Percentiles rank a stretch among this genome's conserved stretches.
These are phyloP conservation scores for Verticillium klebahnii DNA, from an alignment of 2,329 filamentous ascomycete genomes.

Conservation along the genomic window DNA sequence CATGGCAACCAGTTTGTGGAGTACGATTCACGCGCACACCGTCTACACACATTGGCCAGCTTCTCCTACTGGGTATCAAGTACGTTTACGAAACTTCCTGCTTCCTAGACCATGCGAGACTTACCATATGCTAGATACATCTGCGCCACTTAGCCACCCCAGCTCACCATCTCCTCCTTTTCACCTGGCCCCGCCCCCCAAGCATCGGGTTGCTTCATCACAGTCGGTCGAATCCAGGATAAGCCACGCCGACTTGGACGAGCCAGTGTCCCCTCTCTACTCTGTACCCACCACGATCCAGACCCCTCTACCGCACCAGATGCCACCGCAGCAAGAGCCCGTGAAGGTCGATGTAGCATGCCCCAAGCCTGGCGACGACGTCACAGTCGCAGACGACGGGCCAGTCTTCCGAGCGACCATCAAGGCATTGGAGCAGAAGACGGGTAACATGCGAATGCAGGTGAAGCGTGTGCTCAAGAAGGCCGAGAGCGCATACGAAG, in stretches of 20 bases:
- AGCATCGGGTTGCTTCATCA: constrained; percentile 76
- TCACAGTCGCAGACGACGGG: constrained; percentile 82
- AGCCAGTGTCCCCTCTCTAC: constrained; percentile 46
- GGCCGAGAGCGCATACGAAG: constrained; percentile 80
- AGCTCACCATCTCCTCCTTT: constrained; percentile 68
- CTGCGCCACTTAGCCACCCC: constrained; percentile 47
- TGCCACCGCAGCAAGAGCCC: constrained; percentile 33
- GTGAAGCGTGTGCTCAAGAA: constrained; percentile 96
- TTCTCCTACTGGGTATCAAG: constrained; percentile 96
- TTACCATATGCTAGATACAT: constrained; percentile 32
- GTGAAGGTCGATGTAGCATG: constrained; percentile 87
- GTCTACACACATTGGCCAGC: constrained; percentile 79
- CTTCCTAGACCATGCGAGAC: constrained; percentile 9
- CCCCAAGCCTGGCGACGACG: constrained; percentile 79
- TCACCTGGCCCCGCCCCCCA: constrained; percentile 66
- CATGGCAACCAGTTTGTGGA: constrained; percentile 70
- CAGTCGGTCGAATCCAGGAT: constrained; percentile 83
- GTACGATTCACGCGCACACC: constrained; percentile 90
- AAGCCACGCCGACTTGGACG: constrained; percentile 65
- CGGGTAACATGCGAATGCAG: constrained; percentile 83
- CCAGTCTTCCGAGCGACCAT: constrained; percentile 95
- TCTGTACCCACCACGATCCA: constrained; percentile 5
- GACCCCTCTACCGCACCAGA: constrained; percentile 9
- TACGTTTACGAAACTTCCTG: constrained; percentile 30
- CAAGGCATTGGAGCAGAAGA: constrained; percentile 94